A percentile compares a stretch with the other conserved stretches of the same genome.
phyloP scores from a whole-genome alignment of 345 rosid genomes.

The Excoecaria agallocha region DNA sequence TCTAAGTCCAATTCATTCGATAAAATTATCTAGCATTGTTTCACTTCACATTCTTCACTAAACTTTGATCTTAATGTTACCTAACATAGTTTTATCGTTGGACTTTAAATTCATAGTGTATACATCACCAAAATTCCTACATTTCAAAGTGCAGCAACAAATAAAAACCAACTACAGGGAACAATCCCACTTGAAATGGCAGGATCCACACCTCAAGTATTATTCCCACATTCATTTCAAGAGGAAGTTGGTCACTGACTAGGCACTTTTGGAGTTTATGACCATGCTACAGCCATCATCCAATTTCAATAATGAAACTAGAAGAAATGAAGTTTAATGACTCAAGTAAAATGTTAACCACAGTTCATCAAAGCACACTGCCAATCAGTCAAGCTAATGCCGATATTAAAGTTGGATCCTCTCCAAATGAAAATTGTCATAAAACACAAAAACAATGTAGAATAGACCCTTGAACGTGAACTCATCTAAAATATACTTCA shows the following conservation, averaged over 20 bases:
- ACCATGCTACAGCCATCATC: neutral
- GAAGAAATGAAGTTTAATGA: neutral
- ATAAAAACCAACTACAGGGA: neutral
- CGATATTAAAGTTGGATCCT: neutral
- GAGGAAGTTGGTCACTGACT: too few relatives aligned
- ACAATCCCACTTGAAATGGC: neutral
- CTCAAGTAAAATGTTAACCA: too few relatives aligned
- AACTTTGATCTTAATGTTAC: neutral
- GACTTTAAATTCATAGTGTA: neutral
- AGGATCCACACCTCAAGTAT: neutral
- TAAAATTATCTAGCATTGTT: neutral
- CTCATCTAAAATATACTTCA: neutral
- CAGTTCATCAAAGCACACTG: neutral
- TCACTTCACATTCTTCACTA: neutral
- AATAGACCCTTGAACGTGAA: neutral
- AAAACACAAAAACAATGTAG: neutral
- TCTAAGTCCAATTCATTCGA: neutral
- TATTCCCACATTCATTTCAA: neutral
- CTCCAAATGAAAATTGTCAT: neutral
- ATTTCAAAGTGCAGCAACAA: neutral
- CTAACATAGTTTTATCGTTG: neutral
- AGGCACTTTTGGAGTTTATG: neutral
- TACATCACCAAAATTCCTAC: neutral
- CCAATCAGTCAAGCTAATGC: neutral
- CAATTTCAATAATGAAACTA: neutral